A percentile compares a stretch with the other conserved stretches of the same genome.
These are phyloP conservation scores for Fusarium xylarioides DNA, from an alignment of 2,329 filamentous ascomycete species.

Conservation along the genomic window DNA sequence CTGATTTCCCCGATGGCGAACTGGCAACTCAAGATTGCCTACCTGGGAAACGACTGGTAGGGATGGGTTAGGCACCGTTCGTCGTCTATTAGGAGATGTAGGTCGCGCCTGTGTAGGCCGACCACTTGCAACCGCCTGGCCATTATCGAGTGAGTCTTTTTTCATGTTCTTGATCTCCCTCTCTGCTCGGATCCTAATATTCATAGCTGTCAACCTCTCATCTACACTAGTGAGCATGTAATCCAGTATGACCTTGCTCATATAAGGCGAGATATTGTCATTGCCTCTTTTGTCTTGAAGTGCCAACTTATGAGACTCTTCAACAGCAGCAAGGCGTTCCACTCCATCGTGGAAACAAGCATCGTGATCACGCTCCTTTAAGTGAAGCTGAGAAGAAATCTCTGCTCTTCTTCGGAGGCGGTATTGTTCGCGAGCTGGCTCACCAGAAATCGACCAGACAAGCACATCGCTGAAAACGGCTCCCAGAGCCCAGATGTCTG, in stretches of 20 bases:
- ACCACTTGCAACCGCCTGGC: accelerated
- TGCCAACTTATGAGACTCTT: neutral
- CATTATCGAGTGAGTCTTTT: neutral
- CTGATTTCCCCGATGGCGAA: neutral
- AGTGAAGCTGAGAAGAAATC: neutral
- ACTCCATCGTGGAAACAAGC: slow-evolving; percentile 15
- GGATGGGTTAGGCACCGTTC: neutral
- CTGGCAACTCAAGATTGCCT: neutral
- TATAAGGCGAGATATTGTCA: neutral
- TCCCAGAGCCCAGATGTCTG: slow-evolving; percentile 15
- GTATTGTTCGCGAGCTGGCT: neutral
- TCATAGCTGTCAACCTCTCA: neutral
- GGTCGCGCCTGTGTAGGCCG: neutral
- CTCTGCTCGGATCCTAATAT: neutral
- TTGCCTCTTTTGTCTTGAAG: neutral
- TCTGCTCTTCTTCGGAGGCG: neutral
- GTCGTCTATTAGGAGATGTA: neutral
- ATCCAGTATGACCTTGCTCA: neutral
- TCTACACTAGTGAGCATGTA: neutral
- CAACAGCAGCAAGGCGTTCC: neutral
- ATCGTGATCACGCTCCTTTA: neutral
- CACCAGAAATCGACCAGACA: slow-evolving; percentile 3
- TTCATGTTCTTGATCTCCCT: neutral
- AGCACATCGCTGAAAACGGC: slow-evolving; percentile 21
- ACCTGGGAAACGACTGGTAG: neutral